Evolutionary conservation across 306 rosid genomes (phyloP).

Genomic region (Dalbergia oliveri): DNA sequence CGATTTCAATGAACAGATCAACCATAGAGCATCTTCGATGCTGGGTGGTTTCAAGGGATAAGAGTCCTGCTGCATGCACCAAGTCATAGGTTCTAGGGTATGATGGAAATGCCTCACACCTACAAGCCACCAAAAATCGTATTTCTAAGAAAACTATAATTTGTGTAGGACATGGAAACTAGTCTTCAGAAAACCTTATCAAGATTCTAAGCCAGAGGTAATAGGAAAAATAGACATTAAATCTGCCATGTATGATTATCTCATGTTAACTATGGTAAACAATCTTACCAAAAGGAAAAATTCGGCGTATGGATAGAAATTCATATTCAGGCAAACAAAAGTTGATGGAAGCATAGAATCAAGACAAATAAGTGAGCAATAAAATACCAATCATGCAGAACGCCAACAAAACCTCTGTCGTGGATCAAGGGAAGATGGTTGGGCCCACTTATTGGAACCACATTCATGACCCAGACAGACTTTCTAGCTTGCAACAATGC

Average conservation of each 20-base stretch:
- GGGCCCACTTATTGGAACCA: constrained; percentile 75
- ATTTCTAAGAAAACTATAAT: constrained; percentile 22
- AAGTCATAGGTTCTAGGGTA: constrained; percentile 96
- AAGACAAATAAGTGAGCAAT: constrained; percentile 21
- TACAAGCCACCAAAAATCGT: constrained; percentile 44
- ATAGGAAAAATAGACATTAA: neutral
- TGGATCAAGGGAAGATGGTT: constrained; percentile 89
- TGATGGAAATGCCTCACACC: constrained; percentile 97
- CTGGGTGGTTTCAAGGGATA: constrained; percentile 75
- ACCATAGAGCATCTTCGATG: constrained; percentile 78
- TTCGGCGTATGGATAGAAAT: constrained; percentile 7
- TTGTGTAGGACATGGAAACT: constrained; percentile 22
- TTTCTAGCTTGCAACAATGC: constrained; percentile 86
- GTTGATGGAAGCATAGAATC: constrained; percentile 17
- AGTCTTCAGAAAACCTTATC: constrained; percentile 16
- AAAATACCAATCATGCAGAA: constrained; percentile 91
- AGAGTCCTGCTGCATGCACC: constrained; percentile 94
- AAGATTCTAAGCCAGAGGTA: neutral
- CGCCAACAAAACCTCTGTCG: constrained; percentile 89
- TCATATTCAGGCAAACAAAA: constrained; percentile 31
- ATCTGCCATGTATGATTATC: neutral
- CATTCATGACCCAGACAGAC: constrained; percentile 98
- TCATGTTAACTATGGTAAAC: neutral
- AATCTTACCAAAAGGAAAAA: constrained; percentile 5
- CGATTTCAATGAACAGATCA: constrained; percentile 85